These are phyloP conservation scores for Candida namnaoensis DNA, from an alignment of 805 yeast species.

Conservation along the genomic window DNA sequence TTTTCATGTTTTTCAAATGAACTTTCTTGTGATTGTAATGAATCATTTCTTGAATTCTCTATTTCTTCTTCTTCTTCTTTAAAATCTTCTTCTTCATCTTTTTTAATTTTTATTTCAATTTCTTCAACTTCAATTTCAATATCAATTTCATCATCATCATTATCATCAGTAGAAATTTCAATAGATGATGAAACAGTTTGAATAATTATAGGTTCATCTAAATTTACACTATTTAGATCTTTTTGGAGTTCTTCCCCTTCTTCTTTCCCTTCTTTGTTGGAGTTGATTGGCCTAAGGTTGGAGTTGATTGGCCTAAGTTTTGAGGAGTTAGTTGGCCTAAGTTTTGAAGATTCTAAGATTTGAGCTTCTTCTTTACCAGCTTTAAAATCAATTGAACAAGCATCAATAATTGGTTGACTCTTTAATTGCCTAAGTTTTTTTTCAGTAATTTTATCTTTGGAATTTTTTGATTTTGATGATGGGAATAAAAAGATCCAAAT, in stretches of 20 bases:
- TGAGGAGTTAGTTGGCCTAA: background rate
- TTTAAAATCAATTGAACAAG: background rate
- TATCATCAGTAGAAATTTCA: background rate
- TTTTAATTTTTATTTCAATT: background rate
- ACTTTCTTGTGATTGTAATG: slow-evolving; percentile 10
- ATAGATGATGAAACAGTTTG: background rate
- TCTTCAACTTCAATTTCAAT: background rate
- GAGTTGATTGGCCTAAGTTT: background rate
- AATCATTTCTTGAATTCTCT: background rate
- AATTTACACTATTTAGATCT: background rate
- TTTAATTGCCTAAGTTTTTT: background rate
- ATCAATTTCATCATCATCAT: no score
- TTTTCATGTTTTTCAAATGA: slow-evolving; percentile 15
- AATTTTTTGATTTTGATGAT: no score
- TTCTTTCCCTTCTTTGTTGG: background rate
- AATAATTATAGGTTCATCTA: background rate
- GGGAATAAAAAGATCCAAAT: background rate
- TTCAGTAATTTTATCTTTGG: no score
- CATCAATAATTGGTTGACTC: background rate
- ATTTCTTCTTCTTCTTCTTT: background rate
- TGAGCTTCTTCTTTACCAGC: background rate
- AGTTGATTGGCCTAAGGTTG: background rate
- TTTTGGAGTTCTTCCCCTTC: background rate
- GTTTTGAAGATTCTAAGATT: background rate
- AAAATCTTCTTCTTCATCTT: background rate